A percentile compares a stretch with the other conserved stretches of the same genome.
Conservation (phyloP, 192 early-diverging fungal species). For the Linnemannia hyalina region DNA sequence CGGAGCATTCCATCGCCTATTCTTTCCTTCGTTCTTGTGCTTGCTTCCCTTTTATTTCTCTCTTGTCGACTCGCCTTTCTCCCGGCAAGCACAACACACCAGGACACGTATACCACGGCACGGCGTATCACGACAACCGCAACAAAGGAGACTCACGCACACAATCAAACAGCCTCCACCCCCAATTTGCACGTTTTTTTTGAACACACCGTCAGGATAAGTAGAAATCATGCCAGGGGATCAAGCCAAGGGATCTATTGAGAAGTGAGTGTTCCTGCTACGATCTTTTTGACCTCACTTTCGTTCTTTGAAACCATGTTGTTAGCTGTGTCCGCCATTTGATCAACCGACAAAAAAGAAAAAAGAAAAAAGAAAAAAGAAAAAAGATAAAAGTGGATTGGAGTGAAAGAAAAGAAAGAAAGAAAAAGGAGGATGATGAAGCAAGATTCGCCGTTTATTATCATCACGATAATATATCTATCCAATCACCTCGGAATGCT, state of each 20-base stretch:
- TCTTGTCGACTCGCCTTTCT: not conserved
- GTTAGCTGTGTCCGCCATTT: not conserved
- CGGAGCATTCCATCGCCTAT: slow-evolving; percentile 1
- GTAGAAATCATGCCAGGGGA: not conserved
- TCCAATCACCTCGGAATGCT: slow-evolving; percentile 8
- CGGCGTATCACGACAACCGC: not conserved
- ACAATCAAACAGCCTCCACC: not conserved
- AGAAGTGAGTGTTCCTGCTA: not conserved
- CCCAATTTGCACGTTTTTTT: not conserved
- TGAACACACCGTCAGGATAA: not conserved
- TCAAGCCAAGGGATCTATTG: slow-evolving; percentile 8
- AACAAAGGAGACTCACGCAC: not conserved
- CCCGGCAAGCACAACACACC: not conserved
- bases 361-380: not conserved
- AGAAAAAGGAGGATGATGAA: too few relatives aligned
- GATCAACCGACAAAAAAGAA: not conserved
- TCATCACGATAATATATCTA: slow-evolving; percentile 6
- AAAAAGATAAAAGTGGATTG: too few relatives aligned
- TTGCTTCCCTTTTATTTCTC: not conserved
- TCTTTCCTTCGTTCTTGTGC: not conserved
- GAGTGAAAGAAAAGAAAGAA: not conserved
- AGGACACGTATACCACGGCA: not conserved
- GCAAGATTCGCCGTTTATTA: not conserved
- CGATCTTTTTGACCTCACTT: not conserved
- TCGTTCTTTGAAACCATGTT: not conserved